phyloP scores from a whole-genome alignment of 805 yeast genomes.

The Yamadazyma insecticola region DNA sequence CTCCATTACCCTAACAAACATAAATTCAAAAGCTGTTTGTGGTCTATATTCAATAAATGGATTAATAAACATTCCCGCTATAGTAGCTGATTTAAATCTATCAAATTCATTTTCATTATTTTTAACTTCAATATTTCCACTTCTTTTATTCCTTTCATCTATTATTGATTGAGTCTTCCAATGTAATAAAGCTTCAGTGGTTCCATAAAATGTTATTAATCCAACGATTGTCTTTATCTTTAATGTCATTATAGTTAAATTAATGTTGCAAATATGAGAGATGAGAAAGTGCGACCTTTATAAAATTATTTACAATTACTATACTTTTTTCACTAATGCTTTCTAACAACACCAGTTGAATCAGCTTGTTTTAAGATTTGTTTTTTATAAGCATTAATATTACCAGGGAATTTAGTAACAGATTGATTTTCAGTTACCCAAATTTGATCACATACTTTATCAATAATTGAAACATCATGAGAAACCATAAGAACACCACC shows the following conservation, averaged over 20 bases:
- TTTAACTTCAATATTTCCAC: slow-evolving; percentile 5
- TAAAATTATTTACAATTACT: too few species aligned
- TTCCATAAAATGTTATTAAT: slow-evolving; percentile 51
- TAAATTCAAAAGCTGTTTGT: slow-evolving; percentile 84
- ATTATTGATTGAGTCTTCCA: slow-evolving; percentile 52
- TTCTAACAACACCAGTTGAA: slow-evolving; percentile 84
- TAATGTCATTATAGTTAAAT: too few species aligned
- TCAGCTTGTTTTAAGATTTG: slow-evolving; percentile 77
- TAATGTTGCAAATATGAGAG: neutral
- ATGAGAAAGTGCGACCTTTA: too few species aligned
- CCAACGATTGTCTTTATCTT: slow-evolving; percentile 37
- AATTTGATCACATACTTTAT: slow-evolving; percentile 84
- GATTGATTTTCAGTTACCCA: slow-evolving; percentile 91
- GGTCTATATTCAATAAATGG: slow-evolving; percentile 89
- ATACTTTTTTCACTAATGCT: slow-evolving; percentile 64
- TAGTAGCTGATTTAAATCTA: slow-evolving; percentile 32
- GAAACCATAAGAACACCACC: slow-evolving; percentile 98
- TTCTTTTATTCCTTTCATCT: slow-evolving; percentile 28
- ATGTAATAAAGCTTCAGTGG: slow-evolving; percentile 61
- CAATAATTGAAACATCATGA: slow-evolving; percentile 91
- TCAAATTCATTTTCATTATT: slow-evolving; percentile 7
- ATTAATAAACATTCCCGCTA: slow-evolving; percentile 80
- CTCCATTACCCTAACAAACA: slow-evolving; percentile 68
- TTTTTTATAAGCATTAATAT: slow-evolving; percentile 84
- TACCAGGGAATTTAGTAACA: slow-evolving; percentile 75